Conservation (phyloP, 2,329 filamentous ascomycete genomes). For the Arthrocladium fulminans region DNA sequence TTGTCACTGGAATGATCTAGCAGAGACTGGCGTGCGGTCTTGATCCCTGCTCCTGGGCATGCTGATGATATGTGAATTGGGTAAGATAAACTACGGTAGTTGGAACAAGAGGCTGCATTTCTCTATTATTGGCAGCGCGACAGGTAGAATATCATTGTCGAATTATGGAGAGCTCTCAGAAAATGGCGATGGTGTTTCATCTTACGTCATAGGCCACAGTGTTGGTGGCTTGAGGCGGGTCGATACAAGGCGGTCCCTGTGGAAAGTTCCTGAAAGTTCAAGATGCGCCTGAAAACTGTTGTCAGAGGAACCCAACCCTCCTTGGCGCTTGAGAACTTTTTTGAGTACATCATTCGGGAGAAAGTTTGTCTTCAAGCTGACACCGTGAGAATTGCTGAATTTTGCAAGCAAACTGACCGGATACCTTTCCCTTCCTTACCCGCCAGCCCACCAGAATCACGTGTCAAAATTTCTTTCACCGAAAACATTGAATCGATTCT, state of each 20-base stretch:
- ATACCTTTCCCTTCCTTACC: neutral
- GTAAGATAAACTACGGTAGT: neutral
- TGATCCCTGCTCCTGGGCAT: constrained; percentile 19
- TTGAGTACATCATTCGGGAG: neutral
- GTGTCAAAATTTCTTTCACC: constrained; percentile 2
- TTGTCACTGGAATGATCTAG: constrained; percentile 13
- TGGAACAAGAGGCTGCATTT: neutral
- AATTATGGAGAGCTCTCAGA: neutral
- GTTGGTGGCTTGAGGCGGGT: neutral
- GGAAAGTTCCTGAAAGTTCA: constrained; percentile 13
- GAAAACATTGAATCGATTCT: neutral
- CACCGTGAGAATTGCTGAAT: neutral
- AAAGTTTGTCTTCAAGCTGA: neutral
- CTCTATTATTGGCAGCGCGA: neutral
- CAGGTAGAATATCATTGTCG: neutral
- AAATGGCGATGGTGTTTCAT: neutral
- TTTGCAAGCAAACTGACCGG: neutral
- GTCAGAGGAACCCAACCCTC: constrained; percentile 6
- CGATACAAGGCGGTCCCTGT: constrained; percentile 4
- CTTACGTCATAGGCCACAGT: neutral
- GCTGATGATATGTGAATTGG: constrained; percentile 6
- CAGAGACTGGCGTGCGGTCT: constrained; percentile 20
- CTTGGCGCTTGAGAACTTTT: constrained; percentile 6
- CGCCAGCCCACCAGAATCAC: constrained; percentile 3
- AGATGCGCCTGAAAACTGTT: constrained; percentile 3